These are phyloP conservation scores for Salvia splendens DNA, from an alignment of 257 asterid species.

Conservation along the genomic window DNA sequence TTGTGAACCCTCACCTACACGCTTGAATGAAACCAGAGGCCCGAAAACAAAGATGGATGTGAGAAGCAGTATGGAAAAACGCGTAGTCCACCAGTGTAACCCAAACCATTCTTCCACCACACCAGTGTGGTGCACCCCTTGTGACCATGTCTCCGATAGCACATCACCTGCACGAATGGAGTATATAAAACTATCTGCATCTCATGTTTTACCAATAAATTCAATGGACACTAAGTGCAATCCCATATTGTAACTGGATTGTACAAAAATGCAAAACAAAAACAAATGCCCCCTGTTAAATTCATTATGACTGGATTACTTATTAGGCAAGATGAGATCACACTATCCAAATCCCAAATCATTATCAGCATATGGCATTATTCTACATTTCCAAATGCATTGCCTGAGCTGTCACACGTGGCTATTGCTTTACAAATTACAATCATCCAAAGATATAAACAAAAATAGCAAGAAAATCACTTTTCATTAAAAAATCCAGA, in stretches of 20 bases:
- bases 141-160: conserved; percentile 75
- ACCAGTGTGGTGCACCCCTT: conserved; percentile 78
- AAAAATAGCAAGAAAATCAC: background rate
- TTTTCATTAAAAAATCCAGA: background rate
- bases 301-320: background rate
- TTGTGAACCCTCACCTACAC: conserved; percentile 58
- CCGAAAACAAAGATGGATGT: conserved; percentile 62
- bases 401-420: conserved; percentile 34
- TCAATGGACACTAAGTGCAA: background rate
- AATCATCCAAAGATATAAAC: conserved; percentile 22
- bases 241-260: background rate
- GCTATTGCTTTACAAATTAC: conserved; percentile 30
- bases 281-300: background rate
- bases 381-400: conserved; percentile 29
- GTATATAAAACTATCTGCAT: conserved; percentile 7
- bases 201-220: conserved; percentile 11
- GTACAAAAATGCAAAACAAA: background rate
- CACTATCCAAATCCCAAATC: conserved; percentile 18
- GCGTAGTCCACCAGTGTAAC: conserved; percentile 77
- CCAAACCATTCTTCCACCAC: conserved; percentile 95
- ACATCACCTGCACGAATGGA: conserved; percentile 65
- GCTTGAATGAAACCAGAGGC: conserved; percentile 80
- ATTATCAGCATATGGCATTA: background rate
- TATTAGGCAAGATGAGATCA: conserved; percentile 18
- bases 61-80: conserved; percentile 61